Conservation (phyloP, 495 filamentous ascomycete genomes). For the Hyphodiscus hymeniophilus region DNA sequence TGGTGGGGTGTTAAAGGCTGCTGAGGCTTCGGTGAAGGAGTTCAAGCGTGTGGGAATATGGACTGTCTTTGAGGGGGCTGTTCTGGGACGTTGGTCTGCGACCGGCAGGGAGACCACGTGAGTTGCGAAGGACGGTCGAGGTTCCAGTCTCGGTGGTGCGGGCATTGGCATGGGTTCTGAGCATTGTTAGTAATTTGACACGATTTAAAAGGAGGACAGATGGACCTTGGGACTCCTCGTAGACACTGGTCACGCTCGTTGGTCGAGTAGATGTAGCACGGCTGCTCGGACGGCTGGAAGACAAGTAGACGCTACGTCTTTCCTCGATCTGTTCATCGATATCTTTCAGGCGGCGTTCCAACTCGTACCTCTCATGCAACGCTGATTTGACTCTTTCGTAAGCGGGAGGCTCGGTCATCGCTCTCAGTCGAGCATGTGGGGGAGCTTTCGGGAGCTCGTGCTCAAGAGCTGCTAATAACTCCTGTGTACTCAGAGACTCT, state of each 20-base stretch:
- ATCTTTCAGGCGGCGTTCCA: conserved; percentile 34
- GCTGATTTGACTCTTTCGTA: conserved; percentile 42
- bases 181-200: conserved; percentile 2
- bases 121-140: conserved; percentile 14
- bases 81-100: conserved; percentile 13
- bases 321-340: conserved; percentile 44
- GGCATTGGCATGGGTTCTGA: conserved; percentile 21
- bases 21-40: conserved; percentile 17
- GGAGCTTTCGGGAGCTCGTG: conserved; percentile 15
- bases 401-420: conserved; percentile 16
- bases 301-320: conserved; percentile 39
- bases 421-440: conserved; percentile 15
- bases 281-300: conserved; percentile 32
- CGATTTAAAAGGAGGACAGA: not conserved
- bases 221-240: conserved; percentile 18
- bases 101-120: conserved; percentile 5
- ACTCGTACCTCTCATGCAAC: conserved; percentile 40
- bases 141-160: conserved; percentile 1
- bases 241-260: conserved; percentile 9
- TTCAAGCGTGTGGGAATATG: conserved; percentile 19
- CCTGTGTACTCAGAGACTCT: conserved; percentile 14
- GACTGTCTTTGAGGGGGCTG: conserved; percentile 17
- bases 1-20: conserved; percentile 15
- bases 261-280: conserved; percentile 9
- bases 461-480: conserved; percentile 14